These are phyloP conservation scores for Colletotrichum kahawae DNA, from an alignment of 2,329 filamentous ascomycete species.

Conservation along the genomic window DNA sequence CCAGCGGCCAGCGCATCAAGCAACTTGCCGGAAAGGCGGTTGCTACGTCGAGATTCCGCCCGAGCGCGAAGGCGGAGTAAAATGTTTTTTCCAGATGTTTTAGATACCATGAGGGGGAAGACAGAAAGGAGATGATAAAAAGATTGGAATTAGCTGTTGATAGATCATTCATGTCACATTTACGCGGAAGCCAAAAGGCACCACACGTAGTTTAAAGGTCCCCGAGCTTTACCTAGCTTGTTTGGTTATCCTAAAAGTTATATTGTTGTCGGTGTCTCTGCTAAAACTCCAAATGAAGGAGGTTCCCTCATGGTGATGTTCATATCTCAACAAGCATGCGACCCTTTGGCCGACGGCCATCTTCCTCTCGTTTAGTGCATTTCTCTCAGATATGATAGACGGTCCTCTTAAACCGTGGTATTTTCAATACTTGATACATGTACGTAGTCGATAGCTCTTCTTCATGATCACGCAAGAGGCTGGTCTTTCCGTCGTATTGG, in stretches of 20 bases:
- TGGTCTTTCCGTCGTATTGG: background rate
- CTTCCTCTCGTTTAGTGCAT: background rate
- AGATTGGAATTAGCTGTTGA: background rate
- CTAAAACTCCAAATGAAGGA: background rate
- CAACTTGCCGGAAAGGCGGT: background rate
- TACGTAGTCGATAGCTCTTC: background rate
- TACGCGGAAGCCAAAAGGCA: background rate
- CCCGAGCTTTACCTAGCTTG: background rate
- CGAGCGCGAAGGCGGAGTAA: background rate
- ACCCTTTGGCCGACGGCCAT: too few relatives aligned
- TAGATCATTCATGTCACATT: background rate
- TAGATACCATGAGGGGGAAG: background rate
- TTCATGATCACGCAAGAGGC: background rate
- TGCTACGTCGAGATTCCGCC: background rate
- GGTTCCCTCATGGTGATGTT: background rate
- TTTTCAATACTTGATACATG: background rate
- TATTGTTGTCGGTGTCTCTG: background rate
- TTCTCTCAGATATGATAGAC: background rate
- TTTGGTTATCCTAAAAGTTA: background rate
- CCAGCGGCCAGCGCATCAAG: constrained; percentile 12
- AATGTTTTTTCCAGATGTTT: background rate
- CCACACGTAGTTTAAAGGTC: background rate
- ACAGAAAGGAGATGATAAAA: background rate
- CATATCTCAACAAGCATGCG: background rate
- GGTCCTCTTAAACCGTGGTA: background rate